These are phyloP conservation scores for Eragrostis nindensis DNA, from an alignment of 176 grass and related monocot species.

Conservation along the genomic window DNA sequence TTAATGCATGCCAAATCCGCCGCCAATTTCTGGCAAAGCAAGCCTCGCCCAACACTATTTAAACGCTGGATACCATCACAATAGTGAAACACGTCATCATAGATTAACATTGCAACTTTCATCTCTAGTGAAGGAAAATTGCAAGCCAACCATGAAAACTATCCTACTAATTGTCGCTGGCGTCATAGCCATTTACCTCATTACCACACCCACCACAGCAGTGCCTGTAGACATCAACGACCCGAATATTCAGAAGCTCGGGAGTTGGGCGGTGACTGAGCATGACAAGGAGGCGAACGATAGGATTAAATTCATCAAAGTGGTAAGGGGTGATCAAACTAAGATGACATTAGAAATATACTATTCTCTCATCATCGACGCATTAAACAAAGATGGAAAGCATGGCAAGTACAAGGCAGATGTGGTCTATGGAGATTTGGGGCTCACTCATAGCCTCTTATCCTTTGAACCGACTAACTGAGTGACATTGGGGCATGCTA, in stretches of 20 bases:
- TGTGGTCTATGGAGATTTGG: too few species aligned
- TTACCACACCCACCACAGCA: neutral
- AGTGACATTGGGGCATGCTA: too few species aligned
- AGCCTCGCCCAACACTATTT: too few species aligned
- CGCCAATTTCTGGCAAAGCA: too few species aligned
- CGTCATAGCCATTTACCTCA: neutral
- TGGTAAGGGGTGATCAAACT: slow-evolving; percentile 15
- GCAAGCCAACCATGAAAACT: neutral
- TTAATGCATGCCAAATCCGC: too few species aligned
- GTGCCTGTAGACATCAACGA: neutral
- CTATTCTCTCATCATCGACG: slow-evolving; percentile 10
- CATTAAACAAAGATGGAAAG: neutral
- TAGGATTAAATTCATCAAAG: slow-evolving; percentile 10
- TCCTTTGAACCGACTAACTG: too few species aligned
- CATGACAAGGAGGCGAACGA: slow-evolving; percentile 28
- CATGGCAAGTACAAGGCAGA: slow-evolving; percentile 26
- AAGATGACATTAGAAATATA: neutral
- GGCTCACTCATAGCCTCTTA: too few species aligned
- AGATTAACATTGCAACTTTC: too few species aligned
- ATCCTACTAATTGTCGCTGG: neutral
- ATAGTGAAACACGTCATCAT: too few species aligned
- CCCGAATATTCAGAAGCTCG: slow-evolving; percentile 27
- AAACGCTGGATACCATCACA: too few species aligned
- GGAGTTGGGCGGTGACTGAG: slow-evolving; percentile 42
- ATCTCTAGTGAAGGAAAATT: too few species aligned